These are phyloP conservation scores for Blastocystis sp. DNA, from an alignment of 352 stramenopile species.

Conservation along the genomic window DNA sequence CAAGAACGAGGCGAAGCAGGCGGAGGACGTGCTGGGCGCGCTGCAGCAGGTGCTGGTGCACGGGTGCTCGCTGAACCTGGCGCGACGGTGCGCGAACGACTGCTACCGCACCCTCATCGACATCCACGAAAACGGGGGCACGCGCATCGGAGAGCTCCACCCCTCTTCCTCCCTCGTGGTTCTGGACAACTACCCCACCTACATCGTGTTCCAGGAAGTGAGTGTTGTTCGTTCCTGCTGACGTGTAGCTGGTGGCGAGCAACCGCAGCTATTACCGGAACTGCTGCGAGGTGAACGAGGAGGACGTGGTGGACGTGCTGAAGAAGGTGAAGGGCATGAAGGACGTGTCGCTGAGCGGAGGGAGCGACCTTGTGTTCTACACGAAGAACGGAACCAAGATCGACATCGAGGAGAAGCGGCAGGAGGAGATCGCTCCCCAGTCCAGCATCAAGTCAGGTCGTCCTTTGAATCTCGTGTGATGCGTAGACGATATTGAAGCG, in stretches of 20 bases:
- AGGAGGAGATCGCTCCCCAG: not conserved
- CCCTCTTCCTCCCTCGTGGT: slow-evolving; percentile 35
- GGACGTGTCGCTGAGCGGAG: slow-evolving; percentile 52
- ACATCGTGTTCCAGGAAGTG: slow-evolving; percentile 53
- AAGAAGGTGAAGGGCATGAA: slow-evolving; percentile 43
- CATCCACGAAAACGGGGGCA: slow-evolving; percentile 59
- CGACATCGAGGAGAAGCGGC: slow-evolving; percentile 13
- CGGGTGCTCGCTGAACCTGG: slow-evolving; percentile 49
- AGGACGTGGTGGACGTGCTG: slow-evolving; percentile 52
- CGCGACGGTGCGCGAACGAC: slow-evolving; percentile 33
- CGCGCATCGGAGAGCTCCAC: slow-evolving; percentile 53
- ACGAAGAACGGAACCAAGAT: slow-evolving; percentile 34
- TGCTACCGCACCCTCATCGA: slow-evolving; percentile 67
- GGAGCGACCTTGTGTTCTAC: slow-evolving; percentile 37
- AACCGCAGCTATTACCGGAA: slow-evolving; percentile 40
- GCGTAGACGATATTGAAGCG: slow-evolving; percentile 27
- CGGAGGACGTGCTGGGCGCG: not conserved
- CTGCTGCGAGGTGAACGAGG: slow-evolving; percentile 45
- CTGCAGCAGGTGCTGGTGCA: slow-evolving; percentile 41
- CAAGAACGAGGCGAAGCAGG: not conserved
- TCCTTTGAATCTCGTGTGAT: not conserved
- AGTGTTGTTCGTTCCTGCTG: not conserved
- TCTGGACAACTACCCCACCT: not conserved
- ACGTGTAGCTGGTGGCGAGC: slow-evolving; percentile 37
- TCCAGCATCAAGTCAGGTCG: not conserved